Evolutionary conservation across 805 yeast genomes (phyloP).

Genomic region (Candida chilensis): DNA sequence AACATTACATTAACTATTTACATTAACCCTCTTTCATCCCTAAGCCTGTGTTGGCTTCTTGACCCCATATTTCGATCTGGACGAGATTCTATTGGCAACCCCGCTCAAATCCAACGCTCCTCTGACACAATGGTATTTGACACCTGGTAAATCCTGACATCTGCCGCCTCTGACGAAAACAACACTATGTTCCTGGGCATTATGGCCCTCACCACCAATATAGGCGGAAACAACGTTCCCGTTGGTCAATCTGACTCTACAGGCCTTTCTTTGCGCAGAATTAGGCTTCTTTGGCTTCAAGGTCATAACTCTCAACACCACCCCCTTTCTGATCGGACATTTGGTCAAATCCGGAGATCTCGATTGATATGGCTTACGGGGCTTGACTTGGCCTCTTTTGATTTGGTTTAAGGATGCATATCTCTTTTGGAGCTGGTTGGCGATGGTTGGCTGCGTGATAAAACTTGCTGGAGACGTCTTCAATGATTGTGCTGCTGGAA

Average conservation of each 20-base stretch:
- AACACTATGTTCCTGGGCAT: constrained; percentile 95
- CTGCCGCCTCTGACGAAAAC: constrained; percentile 97
- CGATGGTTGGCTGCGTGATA: too few relatives aligned
- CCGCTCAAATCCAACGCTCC: constrained; percentile 92
- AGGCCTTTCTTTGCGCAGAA: constrained; percentile 95
- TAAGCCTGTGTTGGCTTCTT: constrained; percentile 60
- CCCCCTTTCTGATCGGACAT: constrained; percentile 90
- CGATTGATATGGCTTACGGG: constrained; percentile 38
- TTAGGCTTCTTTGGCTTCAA: constrained; percentile 97
- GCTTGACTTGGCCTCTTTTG: constrained; percentile 49
- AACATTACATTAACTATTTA: too few relatives aligned
- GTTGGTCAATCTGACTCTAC: constrained; percentile 86
- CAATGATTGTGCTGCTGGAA: too few relatives aligned
- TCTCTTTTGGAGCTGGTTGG: constrained; percentile 25
- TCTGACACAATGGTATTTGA: constrained; percentile 86
- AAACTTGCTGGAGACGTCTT: too few relatives aligned
- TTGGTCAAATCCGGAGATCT: constrained; percentile 75
- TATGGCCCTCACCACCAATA: constrained; percentile 98
- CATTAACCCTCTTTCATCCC: constrained; percentile 3
- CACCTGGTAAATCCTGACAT: constrained; percentile 97
- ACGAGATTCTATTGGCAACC: constrained; percentile 84
- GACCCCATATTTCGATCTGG: constrained; percentile 91
- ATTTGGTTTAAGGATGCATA: constrained; percentile 74
- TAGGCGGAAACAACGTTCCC: constrained; percentile 87
- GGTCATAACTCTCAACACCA: constrained; percentile 87